Conservation (phyloP, 371 early-diverging fungal genomes). For the Rhizopus arrhizus region DNA sequence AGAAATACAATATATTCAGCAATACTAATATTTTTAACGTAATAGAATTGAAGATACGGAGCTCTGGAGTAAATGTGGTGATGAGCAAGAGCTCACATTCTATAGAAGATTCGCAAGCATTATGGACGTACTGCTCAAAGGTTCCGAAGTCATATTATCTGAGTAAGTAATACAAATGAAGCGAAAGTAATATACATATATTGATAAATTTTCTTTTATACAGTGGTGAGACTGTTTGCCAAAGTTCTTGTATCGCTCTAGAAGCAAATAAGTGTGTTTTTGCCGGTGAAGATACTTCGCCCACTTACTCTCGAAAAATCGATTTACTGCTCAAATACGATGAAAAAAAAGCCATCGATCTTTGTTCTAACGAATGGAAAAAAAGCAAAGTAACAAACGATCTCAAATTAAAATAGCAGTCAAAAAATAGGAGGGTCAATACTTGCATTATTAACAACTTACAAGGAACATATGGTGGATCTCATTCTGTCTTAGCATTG, state of each 20-base stretch:
- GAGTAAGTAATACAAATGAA: constrained; percentile 18
- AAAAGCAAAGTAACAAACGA: constrained; percentile 3
- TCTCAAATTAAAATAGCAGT: constrained; percentile 15
- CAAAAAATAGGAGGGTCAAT: constrained; percentile 15
- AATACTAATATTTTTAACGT: too few relatives aligned
- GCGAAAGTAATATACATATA: constrained; percentile 4
- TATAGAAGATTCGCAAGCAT: too few relatives aligned
- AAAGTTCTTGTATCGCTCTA: background rate
- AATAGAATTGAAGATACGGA: too few relatives aligned
- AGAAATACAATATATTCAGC: too few relatives aligned
- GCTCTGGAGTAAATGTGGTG: too few relatives aligned
- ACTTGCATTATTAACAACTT: constrained; percentile 11
- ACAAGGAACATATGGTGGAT: constrained; percentile 7
- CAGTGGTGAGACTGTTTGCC: constrained; percentile 13
- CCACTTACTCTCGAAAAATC: constrained; percentile 12
- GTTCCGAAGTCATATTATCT: too few relatives aligned
- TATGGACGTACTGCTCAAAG: too few relatives aligned
- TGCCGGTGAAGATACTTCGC: constrained; percentile 6
- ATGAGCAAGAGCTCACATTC: too few relatives aligned
- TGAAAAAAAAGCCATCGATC: constrained; percentile 4
- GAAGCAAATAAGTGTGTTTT: constrained; percentile 11
- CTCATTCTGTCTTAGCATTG: constrained; percentile 13
- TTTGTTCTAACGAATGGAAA: constrained; percentile 20
- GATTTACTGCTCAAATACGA: constrained; percentile 12
- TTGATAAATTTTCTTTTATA: constrained; percentile 12